These are phyloP conservation scores for Daldinia eschscholtzii DNA, from an alignment of 2,329 filamentous ascomycete species.

Conservation along the genomic window DNA sequence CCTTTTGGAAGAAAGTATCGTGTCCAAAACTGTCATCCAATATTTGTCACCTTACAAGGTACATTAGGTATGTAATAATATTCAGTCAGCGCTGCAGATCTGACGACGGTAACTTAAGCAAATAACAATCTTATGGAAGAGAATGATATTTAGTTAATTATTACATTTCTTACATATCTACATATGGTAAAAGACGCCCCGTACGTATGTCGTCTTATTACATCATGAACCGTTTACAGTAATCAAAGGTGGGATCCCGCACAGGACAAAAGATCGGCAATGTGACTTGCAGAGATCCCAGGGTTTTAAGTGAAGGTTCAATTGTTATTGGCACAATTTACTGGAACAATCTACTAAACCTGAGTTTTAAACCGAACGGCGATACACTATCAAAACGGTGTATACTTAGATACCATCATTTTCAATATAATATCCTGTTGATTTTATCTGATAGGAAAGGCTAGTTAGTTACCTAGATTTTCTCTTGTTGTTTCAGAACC, in stretches of 20 bases:
- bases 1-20: slow-evolving; percentile 5
- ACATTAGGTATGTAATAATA: neutral
- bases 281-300: slow-evolving; percentile 37
- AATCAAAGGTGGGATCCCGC: slow-evolving; percentile 27
- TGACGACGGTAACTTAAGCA: slow-evolving; percentile 1
- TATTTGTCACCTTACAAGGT: slow-evolving; percentile 3
- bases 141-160: too few species aligned
- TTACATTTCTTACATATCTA: neutral
- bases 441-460: neutral
- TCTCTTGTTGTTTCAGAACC: neutral
- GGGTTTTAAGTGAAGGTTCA: slow-evolving; percentile 16
- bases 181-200: neutral
- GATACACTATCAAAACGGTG: slow-evolving; percentile 20
- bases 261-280: slow-evolving; percentile 37
- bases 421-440: neutral
- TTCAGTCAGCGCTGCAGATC: neutral
- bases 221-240: slow-evolving; percentile 40
- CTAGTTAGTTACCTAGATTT: too few species aligned
- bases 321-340: slow-evolving; percentile 10
- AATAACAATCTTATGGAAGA: neutral
- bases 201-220: slow-evolving; percentile 28
- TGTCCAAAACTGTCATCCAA: slow-evolving; percentile 1
- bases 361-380: slow-evolving; percentile 26
- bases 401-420: slow-evolving; percentile 17
- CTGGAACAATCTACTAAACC: slow-evolving; percentile 28